Percentiles rank a stretch among this genome's conserved stretches.
Conservation (phyloP, 352 stramenopile species). For the Globisporangium megalacanthum region DNA sequence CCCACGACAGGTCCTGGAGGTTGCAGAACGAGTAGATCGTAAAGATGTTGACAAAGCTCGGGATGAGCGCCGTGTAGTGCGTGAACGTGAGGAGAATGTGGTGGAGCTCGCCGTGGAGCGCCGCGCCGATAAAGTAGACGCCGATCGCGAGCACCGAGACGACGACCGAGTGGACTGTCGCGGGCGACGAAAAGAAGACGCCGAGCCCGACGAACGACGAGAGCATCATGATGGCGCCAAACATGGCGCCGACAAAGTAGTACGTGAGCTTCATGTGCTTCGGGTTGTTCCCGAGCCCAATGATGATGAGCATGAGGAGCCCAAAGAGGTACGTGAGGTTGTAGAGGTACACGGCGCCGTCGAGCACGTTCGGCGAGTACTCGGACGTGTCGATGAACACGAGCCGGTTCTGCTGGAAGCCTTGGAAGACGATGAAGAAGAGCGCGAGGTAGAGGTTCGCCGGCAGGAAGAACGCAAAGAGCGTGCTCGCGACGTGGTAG, state of each 20-base stretch:
- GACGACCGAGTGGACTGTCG: conserved; percentile 45
- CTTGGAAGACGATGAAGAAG: conserved; percentile 86
- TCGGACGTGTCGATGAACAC: conserved; percentile 75
- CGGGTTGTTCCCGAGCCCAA: conserved; percentile 81
- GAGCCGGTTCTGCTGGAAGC: conserved; percentile 83
- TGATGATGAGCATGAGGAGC: conserved; percentile 80
- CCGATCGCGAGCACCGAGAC: conserved; percentile 66
- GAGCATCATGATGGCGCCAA: conserved; percentile 78
- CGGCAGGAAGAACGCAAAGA: conserved; percentile 69
- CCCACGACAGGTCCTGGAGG: conserved; percentile 85
- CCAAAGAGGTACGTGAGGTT: conserved; percentile 78
- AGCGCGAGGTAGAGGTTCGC: conserved; percentile 82
- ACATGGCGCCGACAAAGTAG: conserved; percentile 68
- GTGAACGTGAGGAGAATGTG: conserved; percentile 84
- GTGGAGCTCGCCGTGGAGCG: conserved; percentile 73
- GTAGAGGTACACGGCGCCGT: conserved; percentile 71
- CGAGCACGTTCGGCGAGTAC: conserved; percentile 47
- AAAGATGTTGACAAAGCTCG: conserved; percentile 88
- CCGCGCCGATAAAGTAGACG: conserved; percentile 81
- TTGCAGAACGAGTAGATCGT: conserved; percentile 90
- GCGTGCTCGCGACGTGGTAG: conserved; percentile 69
- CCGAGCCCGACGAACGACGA: conserved; percentile 65
- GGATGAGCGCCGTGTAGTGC: conserved; percentile 84
- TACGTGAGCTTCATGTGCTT: conserved; percentile 87
- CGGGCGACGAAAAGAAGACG: conserved; percentile 64